Percentiles rank a stretch among this genome's conserved stretches.
Evolutionary conservation across 1,284 basidiomycete species (phyloP).

Genomic region (Sparassis latifolia): DNA sequence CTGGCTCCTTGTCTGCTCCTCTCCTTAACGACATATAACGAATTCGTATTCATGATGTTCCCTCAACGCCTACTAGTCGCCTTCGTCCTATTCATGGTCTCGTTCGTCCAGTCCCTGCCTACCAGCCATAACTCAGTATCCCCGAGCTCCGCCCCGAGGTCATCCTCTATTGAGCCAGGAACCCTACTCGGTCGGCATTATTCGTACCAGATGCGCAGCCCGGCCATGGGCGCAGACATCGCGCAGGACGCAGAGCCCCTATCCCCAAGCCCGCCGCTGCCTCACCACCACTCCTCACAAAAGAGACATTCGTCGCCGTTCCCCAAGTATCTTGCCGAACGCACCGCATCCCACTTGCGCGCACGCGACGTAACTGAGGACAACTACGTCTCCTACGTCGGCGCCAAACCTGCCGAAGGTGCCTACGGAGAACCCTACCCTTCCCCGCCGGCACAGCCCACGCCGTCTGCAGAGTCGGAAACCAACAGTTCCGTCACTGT

Average conservation of each 20-base stretch:
- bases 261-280: neutral
- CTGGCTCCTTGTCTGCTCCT: constrained; percentile 7
- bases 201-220: constrained; percentile 8
- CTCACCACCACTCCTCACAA: neutral
- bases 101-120: constrained; percentile 3
- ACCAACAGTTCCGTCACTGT: constrained; percentile 5
- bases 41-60: neutral
- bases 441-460: neutral
- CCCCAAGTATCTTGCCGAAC: constrained; percentile 9
- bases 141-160: neutral
- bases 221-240: neutral
- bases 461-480: neutral
- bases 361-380: neutral
- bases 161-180: constrained; percentile 5
- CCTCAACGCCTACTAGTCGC: constrained; percentile 1
- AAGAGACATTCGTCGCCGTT: constrained; percentile 3
- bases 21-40: neutral
- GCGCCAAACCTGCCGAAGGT: neutral
- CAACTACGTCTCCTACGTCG: constrained; percentile 6
- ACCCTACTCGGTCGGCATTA: constrained; percentile 16
- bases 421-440: neutral
- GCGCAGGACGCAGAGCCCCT: neutral
- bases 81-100: constrained; percentile 10
- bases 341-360: constrained; percentile 1
- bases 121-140: neutral